A percentile compares a stretch with the other conserved stretches of the same genome.
phyloP scores from a whole-genome alignment of 2,329 filamentous ascomycete genomes.

The Beauveria asiatica region DNA sequence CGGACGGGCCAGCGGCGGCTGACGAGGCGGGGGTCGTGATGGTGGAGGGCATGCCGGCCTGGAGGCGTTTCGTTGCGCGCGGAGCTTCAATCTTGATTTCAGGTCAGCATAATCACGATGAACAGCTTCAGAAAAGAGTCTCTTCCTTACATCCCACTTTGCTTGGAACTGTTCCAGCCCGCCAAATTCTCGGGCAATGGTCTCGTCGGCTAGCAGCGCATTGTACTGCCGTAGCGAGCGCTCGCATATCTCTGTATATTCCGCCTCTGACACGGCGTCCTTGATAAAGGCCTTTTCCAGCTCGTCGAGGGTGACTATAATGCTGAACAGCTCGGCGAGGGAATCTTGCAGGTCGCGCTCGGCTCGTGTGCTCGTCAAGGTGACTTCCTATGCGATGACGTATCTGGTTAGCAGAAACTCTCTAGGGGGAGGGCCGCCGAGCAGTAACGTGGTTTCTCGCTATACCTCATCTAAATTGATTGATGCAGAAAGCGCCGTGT shows the following conservation, averaged over 20 bases:
- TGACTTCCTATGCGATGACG: constrained; percentile 63
- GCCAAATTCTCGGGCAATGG: constrained; percentile 78
- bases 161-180: constrained; percentile 86
- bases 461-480: constrained; percentile 88
- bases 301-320: constrained; percentile 90
- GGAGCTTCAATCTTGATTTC: constrained; percentile 80
- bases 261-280: constrained; percentile 81
- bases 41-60: constrained; percentile 87
- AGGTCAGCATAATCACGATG: not conserved
- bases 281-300: constrained; percentile 95
- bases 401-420: constrained; percentile 12
- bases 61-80: constrained; percentile 83
- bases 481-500: constrained; percentile 71
- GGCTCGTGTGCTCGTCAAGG: constrained; percentile 74
- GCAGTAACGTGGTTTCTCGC: not conserved
- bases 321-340: constrained; percentile 93
- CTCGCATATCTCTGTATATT: constrained; percentile 95
- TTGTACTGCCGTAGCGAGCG: constrained; percentile 94
- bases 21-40: constrained; percentile 50
- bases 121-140: not conserved
- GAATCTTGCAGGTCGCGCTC: constrained; percentile 94
- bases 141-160: constrained; percentile 69
- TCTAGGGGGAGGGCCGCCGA: not conserved
- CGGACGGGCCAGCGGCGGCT: constrained; percentile 29
- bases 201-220: constrained; percentile 83